These are phyloP conservation scores for Juglanconis sp. DNA, from an alignment of 2,329 filamentous ascomycete species.

Conservation along the genomic window DNA sequence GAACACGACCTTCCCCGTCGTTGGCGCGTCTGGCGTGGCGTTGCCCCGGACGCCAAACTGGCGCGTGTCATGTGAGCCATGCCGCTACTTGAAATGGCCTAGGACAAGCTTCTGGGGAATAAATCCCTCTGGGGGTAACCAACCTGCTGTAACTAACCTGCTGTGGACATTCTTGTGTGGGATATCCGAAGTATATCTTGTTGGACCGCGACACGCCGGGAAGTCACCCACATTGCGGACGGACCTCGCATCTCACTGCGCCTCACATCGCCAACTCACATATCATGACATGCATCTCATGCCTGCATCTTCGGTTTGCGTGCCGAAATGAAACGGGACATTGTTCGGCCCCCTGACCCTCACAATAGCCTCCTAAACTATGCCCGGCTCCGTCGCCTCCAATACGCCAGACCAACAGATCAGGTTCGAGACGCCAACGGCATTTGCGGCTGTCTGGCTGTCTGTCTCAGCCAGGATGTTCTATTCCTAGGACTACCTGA, in stretches of 20 bases:
- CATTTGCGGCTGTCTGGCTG: neutral
- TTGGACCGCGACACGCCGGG: too few species aligned
- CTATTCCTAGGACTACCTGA: neutral
- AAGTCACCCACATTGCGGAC: too few species aligned
- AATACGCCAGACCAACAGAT: neutral
- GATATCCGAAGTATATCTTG: too few species aligned
- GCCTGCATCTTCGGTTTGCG: neutral
- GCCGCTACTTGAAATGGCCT: too few species aligned
- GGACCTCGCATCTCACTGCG: too few species aligned
- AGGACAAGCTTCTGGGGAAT: too few species aligned
- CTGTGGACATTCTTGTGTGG: too few species aligned
- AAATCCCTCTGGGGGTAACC: too few species aligned
- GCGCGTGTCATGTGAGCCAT: neutral
- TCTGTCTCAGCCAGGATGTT: neutral
- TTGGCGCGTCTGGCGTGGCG: conserved; percentile 6
- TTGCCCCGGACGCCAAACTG: conserved; percentile 1
- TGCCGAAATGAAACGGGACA: neutral
- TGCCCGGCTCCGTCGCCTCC: neutral
- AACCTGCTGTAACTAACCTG: too few species aligned
- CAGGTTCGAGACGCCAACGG: too few species aligned
- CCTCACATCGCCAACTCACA: neutral
- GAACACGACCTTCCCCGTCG: conserved; percentile 5
- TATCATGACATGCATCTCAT: neutral
- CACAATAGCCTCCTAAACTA: neutral
- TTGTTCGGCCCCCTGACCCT: neutral